phyloP scores from a whole-genome alignment of 345 rosid species.

The Salix dunnii region DNA sequence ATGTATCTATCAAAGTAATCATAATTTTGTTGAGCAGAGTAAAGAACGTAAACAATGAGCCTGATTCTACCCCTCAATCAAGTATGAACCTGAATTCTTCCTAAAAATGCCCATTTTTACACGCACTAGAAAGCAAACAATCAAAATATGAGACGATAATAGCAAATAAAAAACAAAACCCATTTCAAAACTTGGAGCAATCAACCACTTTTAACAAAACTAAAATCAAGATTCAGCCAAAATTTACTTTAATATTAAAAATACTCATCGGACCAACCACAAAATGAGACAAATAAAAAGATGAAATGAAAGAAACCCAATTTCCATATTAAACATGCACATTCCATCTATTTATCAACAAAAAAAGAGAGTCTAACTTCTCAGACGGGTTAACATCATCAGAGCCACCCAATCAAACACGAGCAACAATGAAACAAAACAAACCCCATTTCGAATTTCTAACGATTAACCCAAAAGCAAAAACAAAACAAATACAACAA shows the following conservation, averaged over 20 bases:
- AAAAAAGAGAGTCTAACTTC: constrained; percentile 10
- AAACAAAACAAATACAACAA: constrained; percentile 1
- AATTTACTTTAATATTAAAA: constrained; percentile 4
- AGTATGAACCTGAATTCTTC: neutral
- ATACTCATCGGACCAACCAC: constrained; percentile 13
- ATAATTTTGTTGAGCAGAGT: too few relatives aligned
- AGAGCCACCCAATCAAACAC: constrained; percentile 18
- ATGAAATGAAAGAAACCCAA: neutral
- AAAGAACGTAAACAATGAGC: neutral
- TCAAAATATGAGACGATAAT: constrained; percentile 22
- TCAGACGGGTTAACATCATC: constrained; percentile 12
- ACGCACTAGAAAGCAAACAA: neutral
- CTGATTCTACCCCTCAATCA: neutral
- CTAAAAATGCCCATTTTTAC: neutral
- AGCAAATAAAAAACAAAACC: constrained; percentile 13
- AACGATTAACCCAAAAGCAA: constrained; percentile 3
- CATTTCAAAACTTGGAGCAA: constrained; percentile 15
- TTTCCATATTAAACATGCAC: neutral
- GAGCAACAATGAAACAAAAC: constrained; percentile 4
- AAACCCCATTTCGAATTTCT: constrained; percentile 13
- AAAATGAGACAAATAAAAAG: constrained; percentile 19
- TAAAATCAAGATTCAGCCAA: neutral
- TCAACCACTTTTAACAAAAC: constrained; percentile 8
- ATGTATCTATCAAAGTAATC: neutral
- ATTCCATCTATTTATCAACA: constrained; percentile 12